Evolutionary conservation across 305 asterid species (phyloP).

Genomic region (Fraxinus greggii): DNA sequence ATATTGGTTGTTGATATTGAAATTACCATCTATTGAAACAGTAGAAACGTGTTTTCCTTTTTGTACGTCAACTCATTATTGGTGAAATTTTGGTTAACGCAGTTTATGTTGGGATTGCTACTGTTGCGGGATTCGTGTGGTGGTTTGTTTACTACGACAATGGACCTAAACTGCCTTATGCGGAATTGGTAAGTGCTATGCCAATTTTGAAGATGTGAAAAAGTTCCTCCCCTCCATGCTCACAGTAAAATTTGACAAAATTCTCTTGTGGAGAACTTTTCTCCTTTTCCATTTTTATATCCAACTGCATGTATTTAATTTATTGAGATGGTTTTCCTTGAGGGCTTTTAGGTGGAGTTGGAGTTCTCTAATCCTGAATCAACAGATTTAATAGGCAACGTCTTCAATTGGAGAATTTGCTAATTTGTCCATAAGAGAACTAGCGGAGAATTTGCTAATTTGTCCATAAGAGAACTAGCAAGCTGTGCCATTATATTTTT

Average conservation of each 20-base stretch:
- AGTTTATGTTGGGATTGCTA: constrained; percentile 98
- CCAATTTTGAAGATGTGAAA: constrained; percentile 2
- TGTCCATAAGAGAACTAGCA: neutral
- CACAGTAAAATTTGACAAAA: constrained; percentile 8
- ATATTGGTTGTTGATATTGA: neutral
- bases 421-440: neutral
- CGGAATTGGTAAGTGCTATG: constrained; percentile 67
- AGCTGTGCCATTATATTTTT: neutral
- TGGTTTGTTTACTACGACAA: constrained; percentile 83
- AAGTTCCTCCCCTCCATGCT: neutral
- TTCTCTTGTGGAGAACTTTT: constrained; percentile 18
- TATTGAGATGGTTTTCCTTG: neutral
- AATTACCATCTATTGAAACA: constrained; percentile 16
- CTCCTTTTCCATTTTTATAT: constrained; percentile 15
- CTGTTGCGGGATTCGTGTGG: constrained; percentile 98
- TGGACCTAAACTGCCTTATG: constrained; percentile 83
- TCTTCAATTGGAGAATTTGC: neutral
- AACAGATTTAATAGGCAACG: constrained; percentile 7
- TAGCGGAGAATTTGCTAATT: neutral
- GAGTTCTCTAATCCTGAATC: constrained; percentile 5
- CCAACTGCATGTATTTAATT: neutral
- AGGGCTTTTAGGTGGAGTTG: neutral
- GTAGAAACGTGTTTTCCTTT: neutral
- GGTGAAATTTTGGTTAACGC: constrained; percentile 38
- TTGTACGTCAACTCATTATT: constrained; percentile 16